Percentiles rank a stretch among this genome's conserved stretches.
phyloP scores from a whole-genome alignment of 2,329 filamentous ascomycete species.

The Zasmidium cellare region DNA sequence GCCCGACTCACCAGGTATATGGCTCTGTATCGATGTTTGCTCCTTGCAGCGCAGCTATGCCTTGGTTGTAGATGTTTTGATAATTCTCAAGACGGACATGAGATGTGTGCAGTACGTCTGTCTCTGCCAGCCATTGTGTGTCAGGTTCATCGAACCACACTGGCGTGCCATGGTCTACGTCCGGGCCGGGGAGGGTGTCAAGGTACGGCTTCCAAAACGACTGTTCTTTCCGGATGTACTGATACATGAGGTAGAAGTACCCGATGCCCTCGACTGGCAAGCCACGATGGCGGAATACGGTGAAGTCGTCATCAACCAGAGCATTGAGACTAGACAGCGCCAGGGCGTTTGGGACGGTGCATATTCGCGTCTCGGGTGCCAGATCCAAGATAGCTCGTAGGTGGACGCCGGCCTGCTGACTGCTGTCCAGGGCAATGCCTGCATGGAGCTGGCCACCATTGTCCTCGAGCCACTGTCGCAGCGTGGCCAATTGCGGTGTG shows the following conservation, averaged over 20 bases:
- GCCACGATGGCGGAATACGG: slow-evolving; percentile 30
- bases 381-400: slow-evolving; percentile 24
- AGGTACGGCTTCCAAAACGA: slow-evolving; percentile 41
- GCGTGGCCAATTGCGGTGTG: slow-evolving; percentile 13
- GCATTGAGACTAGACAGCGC: slow-evolving; percentile 39
- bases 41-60: slow-evolving; percentile 31
- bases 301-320: slow-evolving; percentile 35
- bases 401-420: slow-evolving; percentile 29
- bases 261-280: slow-evolving; percentile 33
- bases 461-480: slow-evolving; percentile 33
- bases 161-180: slow-evolving; percentile 32
- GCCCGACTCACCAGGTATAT: slow-evolving; percentile 43
- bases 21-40: slow-evolving; percentile 33
- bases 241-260: slow-evolving; percentile 39
- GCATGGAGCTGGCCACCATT: slow-evolving; percentile 34
- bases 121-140: slow-evolving; percentile 35
- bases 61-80: slow-evolving; percentile 38
- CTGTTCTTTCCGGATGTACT: slow-evolving; percentile 33
- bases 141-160: slow-evolving; percentile 37
- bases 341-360: slow-evolving; percentile 34
- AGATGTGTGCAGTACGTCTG: slow-evolving; percentile 35
- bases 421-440: slow-evolving; percentile 24
- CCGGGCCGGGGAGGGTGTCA: slow-evolving; percentile 34
- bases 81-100: slow-evolving; percentile 36
- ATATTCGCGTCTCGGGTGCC: slow-evolving; percentile 20